Conservation (phyloP, 495 filamentous ascomycete species). For the Tuber brumale region DNA sequence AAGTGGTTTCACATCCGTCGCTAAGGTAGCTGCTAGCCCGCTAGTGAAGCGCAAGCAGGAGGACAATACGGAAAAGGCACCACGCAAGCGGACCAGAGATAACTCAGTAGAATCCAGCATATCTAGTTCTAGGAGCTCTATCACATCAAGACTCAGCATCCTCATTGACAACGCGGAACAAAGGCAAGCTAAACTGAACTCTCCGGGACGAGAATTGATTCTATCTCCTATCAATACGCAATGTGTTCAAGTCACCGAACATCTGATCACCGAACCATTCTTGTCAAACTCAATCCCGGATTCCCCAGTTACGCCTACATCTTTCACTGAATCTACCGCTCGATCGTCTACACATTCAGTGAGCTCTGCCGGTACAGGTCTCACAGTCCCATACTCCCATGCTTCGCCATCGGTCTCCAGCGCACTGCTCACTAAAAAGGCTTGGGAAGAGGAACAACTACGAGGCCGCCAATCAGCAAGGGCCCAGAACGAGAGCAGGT, state of each 20-base stretch:
- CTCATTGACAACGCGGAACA: background rate
- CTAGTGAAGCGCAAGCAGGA: background rate
- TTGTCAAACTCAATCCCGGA: background rate
- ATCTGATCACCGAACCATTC: background rate
- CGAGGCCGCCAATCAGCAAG: background rate
- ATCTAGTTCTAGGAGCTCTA: background rate
- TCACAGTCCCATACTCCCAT: background rate
- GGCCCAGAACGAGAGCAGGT: background rate
- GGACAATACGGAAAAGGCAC: background rate
- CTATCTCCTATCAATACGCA: constrained; percentile 30
- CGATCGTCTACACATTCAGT: background rate
- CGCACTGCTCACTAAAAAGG: background rate
- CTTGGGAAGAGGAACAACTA: background rate
- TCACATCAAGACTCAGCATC: background rate
- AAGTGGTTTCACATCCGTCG: background rate
- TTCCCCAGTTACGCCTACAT: background rate
- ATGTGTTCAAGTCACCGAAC: background rate
- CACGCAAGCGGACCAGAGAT: background rate
- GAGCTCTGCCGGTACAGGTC: background rate
- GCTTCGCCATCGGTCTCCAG: background rate
- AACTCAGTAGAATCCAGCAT: background rate
- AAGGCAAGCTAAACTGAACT: constrained; percentile 11
- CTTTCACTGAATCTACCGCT: background rate
- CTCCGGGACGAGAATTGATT: constrained; percentile 28
- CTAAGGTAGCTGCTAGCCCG: background rate